phyloP scores from a whole-genome alignment of 176 grass and related monocot genomes.

The Oropetium thomaeum region DNA sequence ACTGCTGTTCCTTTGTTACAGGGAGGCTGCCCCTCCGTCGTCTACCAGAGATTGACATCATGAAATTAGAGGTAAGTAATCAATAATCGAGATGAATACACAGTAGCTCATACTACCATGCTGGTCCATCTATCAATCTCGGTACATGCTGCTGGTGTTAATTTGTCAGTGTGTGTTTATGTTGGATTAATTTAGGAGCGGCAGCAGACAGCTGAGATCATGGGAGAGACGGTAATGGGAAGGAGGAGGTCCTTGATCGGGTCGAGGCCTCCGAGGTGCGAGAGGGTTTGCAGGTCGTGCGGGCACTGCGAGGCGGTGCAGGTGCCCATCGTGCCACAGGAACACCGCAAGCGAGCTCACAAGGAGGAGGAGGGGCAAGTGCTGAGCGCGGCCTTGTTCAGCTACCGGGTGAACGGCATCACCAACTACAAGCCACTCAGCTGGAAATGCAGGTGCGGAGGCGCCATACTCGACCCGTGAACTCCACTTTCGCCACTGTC shows the following conservation, averaged over 20 bases:
- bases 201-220: not conserved
- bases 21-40: not conserved
- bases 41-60: conserved; percentile 1
- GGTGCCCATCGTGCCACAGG: conserved; percentile 69
- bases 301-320: conserved; percentile 80
- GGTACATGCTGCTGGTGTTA: not conserved
- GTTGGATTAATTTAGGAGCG: not conserved
- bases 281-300: conserved; percentile 68
- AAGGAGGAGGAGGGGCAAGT: not conserved
- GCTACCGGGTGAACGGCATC: conserved; percentile 42
- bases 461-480: conserved; percentile 69
- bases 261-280: conserved; percentile 77
- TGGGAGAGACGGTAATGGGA: not conserved
- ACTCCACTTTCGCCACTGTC: not conserved
- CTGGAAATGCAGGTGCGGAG: conserved; percentile 93
- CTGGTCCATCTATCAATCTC: not conserved
- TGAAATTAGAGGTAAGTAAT: not conserved
- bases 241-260: conserved; percentile 57
- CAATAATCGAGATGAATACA: too few species aligned
- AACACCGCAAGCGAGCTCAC: not conserved
- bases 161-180: not conserved
- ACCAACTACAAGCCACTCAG: conserved; percentile 92
- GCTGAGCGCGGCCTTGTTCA: conserved; percentile 3
- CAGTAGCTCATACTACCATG: not conserved
- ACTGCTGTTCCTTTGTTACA: not conserved